These are phyloP conservation scores for Neopestalotiopsis sp. DNA, from an alignment of 2,329 filamentous ascomycete genomes.

Conservation along the genomic window DNA sequence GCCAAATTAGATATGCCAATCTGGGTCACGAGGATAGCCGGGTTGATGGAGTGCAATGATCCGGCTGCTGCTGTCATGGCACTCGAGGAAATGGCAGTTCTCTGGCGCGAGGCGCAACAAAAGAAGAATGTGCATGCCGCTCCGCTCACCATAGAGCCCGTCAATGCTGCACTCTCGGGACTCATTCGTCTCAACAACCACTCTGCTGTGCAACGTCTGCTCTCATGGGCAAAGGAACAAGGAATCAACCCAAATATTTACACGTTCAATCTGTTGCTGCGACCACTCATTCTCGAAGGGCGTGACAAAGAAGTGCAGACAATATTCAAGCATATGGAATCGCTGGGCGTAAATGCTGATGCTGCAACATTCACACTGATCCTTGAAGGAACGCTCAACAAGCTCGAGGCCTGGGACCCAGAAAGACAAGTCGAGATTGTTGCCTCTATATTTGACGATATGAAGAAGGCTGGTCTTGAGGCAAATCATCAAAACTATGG, in stretches of 20 bases:
- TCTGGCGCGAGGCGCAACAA: constrained; percentile 57
- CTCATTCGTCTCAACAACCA: constrained; percentile 58
- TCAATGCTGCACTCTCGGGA: constrained; percentile 75
- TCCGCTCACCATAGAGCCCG: constrained; percentile 65
- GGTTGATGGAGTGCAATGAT: constrained; percentile 63
- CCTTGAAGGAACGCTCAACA: constrained; percentile 62
- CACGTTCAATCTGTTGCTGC: constrained; percentile 75
- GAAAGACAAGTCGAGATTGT: constrained; percentile 59
- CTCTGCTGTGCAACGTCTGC: constrained; percentile 56
- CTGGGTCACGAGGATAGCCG: constrained; percentile 75
- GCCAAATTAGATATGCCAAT: constrained; percentile 66
- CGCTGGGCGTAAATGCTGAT: constrained; percentile 61
- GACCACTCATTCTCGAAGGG: constrained; percentile 58
- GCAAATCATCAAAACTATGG: constrained; percentile 70
- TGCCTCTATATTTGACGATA: constrained; percentile 42
- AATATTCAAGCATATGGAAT: constrained; percentile 65
- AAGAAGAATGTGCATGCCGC: constrained; percentile 46
- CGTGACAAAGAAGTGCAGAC: constrained; percentile 52
- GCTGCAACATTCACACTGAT: constrained; percentile 77
- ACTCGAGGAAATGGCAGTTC: constrained; percentile 68
- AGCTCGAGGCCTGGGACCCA: constrained; percentile 40
- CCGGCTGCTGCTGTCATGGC: constrained; percentile 64
- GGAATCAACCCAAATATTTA: constrained; percentile 62
- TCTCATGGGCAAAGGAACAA: constrained; percentile 64
- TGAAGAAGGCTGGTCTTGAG: constrained; percentile 61